phyloP scores from a whole-genome alignment of 78 protist genomes.

The Monosiga brevicollis region DNA sequence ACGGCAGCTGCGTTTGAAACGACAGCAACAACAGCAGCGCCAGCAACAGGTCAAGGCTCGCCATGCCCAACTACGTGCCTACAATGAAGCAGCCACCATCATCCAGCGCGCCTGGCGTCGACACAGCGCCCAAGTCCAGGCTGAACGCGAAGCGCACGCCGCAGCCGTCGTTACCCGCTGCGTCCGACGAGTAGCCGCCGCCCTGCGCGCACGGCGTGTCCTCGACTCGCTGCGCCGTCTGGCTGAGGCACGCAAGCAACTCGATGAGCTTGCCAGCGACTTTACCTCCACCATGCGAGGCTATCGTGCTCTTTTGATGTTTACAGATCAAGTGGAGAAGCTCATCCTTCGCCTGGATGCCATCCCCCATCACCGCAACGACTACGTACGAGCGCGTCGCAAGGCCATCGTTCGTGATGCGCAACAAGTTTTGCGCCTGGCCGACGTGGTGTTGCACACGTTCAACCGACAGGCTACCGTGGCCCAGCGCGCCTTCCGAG shows the following conservation, averaged over 20 bases:
- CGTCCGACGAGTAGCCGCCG: not conserved
- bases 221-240: not conserved
- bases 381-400: not conserved
- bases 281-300: not conserved
- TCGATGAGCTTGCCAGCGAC: not conserved
- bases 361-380: not conserved
- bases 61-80: not conserved
- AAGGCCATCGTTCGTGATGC: not conserved
- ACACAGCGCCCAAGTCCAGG: not conserved
- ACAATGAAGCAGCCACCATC: not conserved
- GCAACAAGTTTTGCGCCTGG: not conserved
- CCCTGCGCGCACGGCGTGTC: not conserved
- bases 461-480: not conserved
- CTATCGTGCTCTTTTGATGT: not conserved
- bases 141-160: not conserved
- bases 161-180: not conserved
- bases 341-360: not conserved
- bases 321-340: not conserved
- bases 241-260: not conserved
- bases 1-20: not conserved
- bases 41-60: not conserved
- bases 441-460: not conserved
- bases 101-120: not conserved
- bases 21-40: not conserved
- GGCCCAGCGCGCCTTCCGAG: not conserved